Evolutionary conservation across 345 rosid species (phyloP).

Genomic region (Jatropha curcas): DNA sequence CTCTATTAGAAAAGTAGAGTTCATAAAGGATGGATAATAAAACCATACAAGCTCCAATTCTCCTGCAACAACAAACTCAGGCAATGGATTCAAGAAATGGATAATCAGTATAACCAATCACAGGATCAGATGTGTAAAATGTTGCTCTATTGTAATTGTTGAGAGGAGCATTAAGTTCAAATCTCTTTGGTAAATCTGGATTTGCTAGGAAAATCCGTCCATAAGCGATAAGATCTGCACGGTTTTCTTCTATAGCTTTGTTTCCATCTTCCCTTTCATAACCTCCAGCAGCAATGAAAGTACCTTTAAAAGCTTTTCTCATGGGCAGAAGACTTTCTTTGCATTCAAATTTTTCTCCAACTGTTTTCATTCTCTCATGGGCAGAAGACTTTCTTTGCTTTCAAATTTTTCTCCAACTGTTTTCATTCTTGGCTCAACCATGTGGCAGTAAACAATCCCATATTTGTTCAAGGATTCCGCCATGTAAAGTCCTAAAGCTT

Average conservation of each 20-base stretch:
- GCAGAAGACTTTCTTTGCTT: slow-evolving; percentile 40
- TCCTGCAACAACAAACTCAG: no score
- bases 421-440: slow-evolving; percentile 66
- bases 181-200: slow-evolving; percentile 70
- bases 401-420: slow-evolving; percentile 25
- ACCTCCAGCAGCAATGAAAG: slow-evolving; percentile 64
- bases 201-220: slow-evolving; percentile 64
- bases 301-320: slow-evolving; percentile 67
- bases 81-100: slow-evolving; percentile 49
- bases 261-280: slow-evolving; percentile 52
- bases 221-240: slow-evolving; percentile 57
- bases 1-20: no score
- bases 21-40: no score
- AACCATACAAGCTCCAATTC: no score
- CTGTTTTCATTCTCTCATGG: slow-evolving; percentile 66
- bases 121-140: slow-evolving; percentile 49
- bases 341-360: no score
- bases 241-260: slow-evolving; percentile 43
- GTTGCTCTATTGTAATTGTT: slow-evolving; percentile 52
- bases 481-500: slow-evolving; percentile 59
- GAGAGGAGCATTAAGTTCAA: slow-evolving; percentile 49
- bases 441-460: slow-evolving; percentile 58
- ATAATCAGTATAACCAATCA: slow-evolving; percentile 68
- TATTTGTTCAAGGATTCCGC: slow-evolving; percentile 52
- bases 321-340: slow-evolving; percentile 47